Conservation (phyloP, 495 filamentous ascomycete genomes). For the Neurospora sp. region DNA sequence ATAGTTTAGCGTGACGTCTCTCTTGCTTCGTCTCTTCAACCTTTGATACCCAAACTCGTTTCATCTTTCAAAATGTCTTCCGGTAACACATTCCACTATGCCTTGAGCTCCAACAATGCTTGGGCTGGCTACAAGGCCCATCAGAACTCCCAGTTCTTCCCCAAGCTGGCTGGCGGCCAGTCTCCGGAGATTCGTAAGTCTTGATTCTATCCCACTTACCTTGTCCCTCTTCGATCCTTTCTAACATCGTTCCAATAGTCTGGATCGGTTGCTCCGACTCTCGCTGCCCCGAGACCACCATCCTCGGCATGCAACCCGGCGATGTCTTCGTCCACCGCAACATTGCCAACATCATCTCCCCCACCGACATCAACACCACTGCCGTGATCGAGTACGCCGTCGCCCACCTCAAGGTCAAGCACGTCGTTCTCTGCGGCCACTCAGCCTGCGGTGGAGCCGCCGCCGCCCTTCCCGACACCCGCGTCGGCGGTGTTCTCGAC, state of each 20-base stretch:
- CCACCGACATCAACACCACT: slow-evolving; percentile 63
- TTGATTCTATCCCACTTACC: neutral
- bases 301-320: slow-evolving; percentile 71
- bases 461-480: slow-evolving; percentile 55
- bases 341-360: slow-evolving; percentile 80
- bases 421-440: slow-evolving; percentile 80
- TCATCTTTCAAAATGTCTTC: slow-evolving; percentile 1
- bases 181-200: slow-evolving; percentile 56
- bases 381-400: slow-evolving; percentile 84
- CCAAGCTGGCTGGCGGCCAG: slow-evolving; percentile 58
- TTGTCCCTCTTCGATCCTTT: neutral
- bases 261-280: slow-evolving; percentile 93
- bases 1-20: neutral
- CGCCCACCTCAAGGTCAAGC: slow-evolving; percentile 61
- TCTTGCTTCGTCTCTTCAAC: neutral
- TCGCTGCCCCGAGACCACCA: slow-evolving; percentile 77
- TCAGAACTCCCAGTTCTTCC: slow-evolving; percentile 64
- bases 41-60: neutral
- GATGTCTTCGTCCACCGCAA: slow-evolving; percentile 93
- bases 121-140: slow-evolving; percentile 58
- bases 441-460: slow-evolving; percentile 69
- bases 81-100: slow-evolving; percentile 44
- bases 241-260: slow-evolving; percentile 29
- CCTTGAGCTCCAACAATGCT: slow-evolving; percentile 56
- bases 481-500: slow-evolving; percentile 67